Conservation (phyloP, 2,329 filamentous ascomycete genomes). For the Fusarium newnesense region DNA sequence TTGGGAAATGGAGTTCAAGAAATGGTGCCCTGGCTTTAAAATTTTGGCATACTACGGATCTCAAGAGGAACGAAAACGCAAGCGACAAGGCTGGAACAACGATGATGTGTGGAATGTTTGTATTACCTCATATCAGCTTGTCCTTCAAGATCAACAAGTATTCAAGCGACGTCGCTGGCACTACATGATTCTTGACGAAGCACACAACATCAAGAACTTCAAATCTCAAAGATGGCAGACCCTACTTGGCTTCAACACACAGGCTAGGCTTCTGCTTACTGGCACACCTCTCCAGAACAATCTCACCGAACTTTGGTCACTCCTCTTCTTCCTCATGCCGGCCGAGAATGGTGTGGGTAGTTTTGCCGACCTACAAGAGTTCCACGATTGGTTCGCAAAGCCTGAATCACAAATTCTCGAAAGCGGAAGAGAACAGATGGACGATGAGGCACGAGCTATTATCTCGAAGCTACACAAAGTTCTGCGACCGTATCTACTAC, state of each 20-base stretch:
- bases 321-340: slow-evolving; percentile 96
- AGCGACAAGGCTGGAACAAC: slow-evolving; percentile 92
- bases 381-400: slow-evolving; percentile 94
- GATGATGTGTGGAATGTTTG: slow-evolving; percentile 96
- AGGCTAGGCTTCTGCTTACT: slow-evolving; percentile 85
- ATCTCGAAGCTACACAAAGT: slow-evolving; percentile 95
- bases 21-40: slow-evolving; percentile 98
- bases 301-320: slow-evolving; percentile 93
- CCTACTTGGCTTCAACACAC: slow-evolving; percentile 91
- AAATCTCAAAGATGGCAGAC: slow-evolving; percentile 98
- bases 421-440: slow-evolving; percentile 91
- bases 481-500: slow-evolving; percentile 88
- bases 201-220: slow-evolving; percentile 99
- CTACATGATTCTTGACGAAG: slow-evolving; percentile 97
- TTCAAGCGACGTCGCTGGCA: slow-evolving; percentile 96
- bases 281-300: slow-evolving; percentile 98
- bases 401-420: slow-evolving; percentile 97
- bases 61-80: slow-evolving; percentile 89
- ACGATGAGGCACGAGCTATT: slow-evolving; percentile 90
- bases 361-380: slow-evolving; percentile 94
- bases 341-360: slow-evolving; percentile 87
- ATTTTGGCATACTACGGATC: slow-evolving; percentile 97
- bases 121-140: slow-evolving; percentile 97
- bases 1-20: slow-evolving; percentile 99
- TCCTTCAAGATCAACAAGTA: slow-evolving; percentile 91